phyloP scores from a whole-genome alignment of 805 yeast genomes.

The Wickerhamia fluorescens region DNA sequence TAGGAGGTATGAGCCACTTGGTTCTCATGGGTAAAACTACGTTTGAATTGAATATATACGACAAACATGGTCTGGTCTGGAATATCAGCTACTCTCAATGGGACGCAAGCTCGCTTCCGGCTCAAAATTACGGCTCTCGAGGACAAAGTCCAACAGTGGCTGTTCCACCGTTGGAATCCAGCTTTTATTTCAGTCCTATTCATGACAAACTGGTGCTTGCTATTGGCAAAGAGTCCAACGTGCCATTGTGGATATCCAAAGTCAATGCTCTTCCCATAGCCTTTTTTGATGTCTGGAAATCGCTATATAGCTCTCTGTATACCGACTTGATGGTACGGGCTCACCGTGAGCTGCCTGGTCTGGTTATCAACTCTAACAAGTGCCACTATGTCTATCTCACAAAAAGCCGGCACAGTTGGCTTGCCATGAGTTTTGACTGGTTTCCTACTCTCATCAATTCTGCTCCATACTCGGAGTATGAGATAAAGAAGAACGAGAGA shows the following conservation, averaged over 20 bases:
- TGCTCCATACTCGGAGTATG: slow-evolving; percentile 70
- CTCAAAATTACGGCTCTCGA: too few species aligned
- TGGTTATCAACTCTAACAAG: slow-evolving; percentile 11
- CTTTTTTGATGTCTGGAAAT: slow-evolving; percentile 66
- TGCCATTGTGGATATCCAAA: slow-evolving; percentile 73
- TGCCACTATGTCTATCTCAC: slow-evolving; percentile 52
- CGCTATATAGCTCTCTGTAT: slow-evolving; percentile 22
- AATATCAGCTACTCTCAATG: slow-evolving; percentile 80
- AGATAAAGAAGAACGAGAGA: too few species aligned
- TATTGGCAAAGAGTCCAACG: slow-evolving; percentile 57
- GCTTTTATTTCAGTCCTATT: slow-evolving; percentile 77
- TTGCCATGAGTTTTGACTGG: slow-evolving; percentile 69
- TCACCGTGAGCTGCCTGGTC: slow-evolving; percentile 1
- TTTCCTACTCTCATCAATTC: slow-evolving; percentile 79
- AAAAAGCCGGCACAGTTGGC: slow-evolving; percentile 70
- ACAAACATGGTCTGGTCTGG: slow-evolving; percentile 59
- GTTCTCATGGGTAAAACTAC: slow-evolving; percentile 65
- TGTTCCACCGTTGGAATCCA: too few species aligned
- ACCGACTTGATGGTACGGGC: slow-evolving; percentile 21
- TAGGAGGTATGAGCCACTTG: slow-evolving; percentile 24
- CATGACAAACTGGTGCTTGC: slow-evolving; percentile 77
- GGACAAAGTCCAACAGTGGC: too few species aligned
- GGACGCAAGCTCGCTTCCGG: slow-evolving; percentile 55
- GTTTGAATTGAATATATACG: slow-evolving; percentile 70
- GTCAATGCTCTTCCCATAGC: slow-evolving; percentile 67